These are phyloP conservation scores for Anaeromyces robustus DNA, from an alignment of 192 early-diverging fungal genomes.

Conservation along the genomic window DNA sequence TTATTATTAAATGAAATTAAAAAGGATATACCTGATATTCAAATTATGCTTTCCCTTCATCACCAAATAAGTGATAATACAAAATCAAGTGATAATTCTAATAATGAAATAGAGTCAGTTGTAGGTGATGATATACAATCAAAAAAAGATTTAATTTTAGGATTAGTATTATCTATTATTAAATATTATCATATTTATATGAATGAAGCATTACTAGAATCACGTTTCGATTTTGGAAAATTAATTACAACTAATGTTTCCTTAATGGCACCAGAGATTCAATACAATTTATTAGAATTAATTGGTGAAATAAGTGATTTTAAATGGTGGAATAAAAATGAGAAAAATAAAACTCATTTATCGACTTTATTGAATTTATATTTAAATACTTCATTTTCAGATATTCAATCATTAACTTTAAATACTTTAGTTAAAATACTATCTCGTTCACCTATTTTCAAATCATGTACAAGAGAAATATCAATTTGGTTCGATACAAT, in stretches of 20 bases:
- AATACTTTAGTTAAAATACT: conserved; percentile 27
- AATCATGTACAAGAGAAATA: conserved; percentile 33
- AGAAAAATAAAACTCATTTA: conserved; percentile 33
- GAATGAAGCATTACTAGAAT: conserved; percentile 45
- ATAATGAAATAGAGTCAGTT: not conserved
- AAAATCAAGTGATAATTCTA: not conserved
- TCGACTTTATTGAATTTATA: conserved; percentile 30
- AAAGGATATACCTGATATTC: not conserved
- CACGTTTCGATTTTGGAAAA: conserved; percentile 56
- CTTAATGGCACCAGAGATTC: conserved; percentile 23
- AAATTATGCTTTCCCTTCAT: not conserved
- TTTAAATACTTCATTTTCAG: conserved; percentile 22
- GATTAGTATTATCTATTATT: conserved; percentile 36
- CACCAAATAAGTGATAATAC: not conserved
- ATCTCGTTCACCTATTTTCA: conserved; percentile 36
- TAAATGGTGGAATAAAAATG: conserved; percentile 48
- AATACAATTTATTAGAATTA: conserved; percentile 45
- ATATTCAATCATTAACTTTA: conserved; percentile 20
- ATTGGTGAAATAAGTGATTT: conserved; percentile 40
- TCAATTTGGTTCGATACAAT: conserved; percentile 9
- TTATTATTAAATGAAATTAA: not conserved
- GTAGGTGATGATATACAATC: conserved; percentile 4
- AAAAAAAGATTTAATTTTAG: conserved; percentile 29
- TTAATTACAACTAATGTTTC: conserved; percentile 48
- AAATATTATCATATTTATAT: conserved; percentile 49